Evolutionary conservation across 805 yeast genomes (phyloP), one percentile per base, ranked within the genome.

Genomic region (Ogataea zsoltii): DNA sequence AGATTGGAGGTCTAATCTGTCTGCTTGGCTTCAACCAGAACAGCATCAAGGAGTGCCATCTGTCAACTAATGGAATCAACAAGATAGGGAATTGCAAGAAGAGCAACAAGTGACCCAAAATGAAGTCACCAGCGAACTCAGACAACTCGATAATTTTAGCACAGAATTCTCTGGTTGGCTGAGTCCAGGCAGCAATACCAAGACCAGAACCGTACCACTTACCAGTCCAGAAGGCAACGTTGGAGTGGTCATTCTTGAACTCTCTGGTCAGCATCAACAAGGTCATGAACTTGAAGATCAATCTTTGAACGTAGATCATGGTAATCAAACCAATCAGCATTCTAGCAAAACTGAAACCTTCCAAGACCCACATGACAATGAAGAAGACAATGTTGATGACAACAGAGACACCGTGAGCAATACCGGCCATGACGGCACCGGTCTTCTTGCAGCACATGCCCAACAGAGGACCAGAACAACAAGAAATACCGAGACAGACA

Each of bases 201-300:
- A 92, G 72, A 63, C 96, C 94, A 49, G 88, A 76, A 48, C 96
- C 94, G 68, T 91, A 90, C 99, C 99, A 94, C 71, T 90, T 91
- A 78, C 99, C 99, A 47, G 96, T 88, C 99, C 99, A 94, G 95
- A 96, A 94, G 23, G 99, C 98, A 58, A 96, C 86, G 74, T 94
- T 94, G 30, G 98, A 76, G 64, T 84, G 88, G 71, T 92, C 97
- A 60, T 87, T 88, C 83, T 89, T 89, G 77, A 90, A 90, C 74
- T 94, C 99, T 76, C 99, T 83, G 42, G 97, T 88, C 64, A 95
- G 75, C 69, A 83, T 72, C 55, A 81, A 69, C 42, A 85, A 73
- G 10, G 96, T 88, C 76, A 94, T 75, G 59, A 85, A 66, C 76
- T 90, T 90, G 80, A 92, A 87, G 56, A 94, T 67, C 42, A 86